Evolutionary conservation across 1,284 basidiomycete species (phyloP).

Genomic region (Pyrrhoderma lamaoense): DNA sequence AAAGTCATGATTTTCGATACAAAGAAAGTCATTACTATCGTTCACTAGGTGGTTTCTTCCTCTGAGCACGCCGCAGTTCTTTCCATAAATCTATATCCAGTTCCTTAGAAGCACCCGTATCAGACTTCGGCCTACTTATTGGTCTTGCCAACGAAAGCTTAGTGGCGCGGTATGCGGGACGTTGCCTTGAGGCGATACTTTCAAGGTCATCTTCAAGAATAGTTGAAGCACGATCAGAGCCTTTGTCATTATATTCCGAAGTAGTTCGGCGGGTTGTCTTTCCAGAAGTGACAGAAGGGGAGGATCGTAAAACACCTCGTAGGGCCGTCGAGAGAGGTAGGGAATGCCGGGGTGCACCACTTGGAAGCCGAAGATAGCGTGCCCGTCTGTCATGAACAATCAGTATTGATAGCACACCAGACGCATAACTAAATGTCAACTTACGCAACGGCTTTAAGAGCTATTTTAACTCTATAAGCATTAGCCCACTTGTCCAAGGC

Average conservation of each 20-base stretch:
- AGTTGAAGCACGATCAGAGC: background rate
- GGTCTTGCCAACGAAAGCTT: conserved; percentile 8
- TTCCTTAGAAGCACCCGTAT: background rate
- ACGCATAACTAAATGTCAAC: conserved; percentile 23
- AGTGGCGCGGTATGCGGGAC: background rate
- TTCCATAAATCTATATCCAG: conserved; percentile 9
- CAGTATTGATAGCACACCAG: conserved; percentile 19
- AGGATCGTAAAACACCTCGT: conserved; percentile 6
- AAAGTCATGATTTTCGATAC: background rate
- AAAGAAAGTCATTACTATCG: background rate
- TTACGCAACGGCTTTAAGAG: conserved; percentile 75
- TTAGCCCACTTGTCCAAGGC: conserved; percentile 58
- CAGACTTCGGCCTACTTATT: background rate
- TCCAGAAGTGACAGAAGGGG: conserved; percentile 12
- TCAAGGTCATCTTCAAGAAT: conserved; percentile 8
- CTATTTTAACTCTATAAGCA: conserved; percentile 58
- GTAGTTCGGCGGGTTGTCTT: conserved; percentile 8
- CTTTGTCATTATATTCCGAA: conserved; percentile 2
- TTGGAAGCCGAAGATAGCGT: conserved; percentile 64
- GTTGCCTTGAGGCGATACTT: conserved; percentile 7
- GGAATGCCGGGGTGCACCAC: conserved; percentile 15
- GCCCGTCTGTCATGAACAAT: conserved; percentile 38
- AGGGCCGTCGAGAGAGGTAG: conserved; percentile 14
- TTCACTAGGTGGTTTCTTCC: conserved; percentile 10
- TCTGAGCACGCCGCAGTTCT: conserved; percentile 13